Base-by-base conservation (phyloP, 352 stramenopile species). In the Elongisporangium undulatum region DNA sequence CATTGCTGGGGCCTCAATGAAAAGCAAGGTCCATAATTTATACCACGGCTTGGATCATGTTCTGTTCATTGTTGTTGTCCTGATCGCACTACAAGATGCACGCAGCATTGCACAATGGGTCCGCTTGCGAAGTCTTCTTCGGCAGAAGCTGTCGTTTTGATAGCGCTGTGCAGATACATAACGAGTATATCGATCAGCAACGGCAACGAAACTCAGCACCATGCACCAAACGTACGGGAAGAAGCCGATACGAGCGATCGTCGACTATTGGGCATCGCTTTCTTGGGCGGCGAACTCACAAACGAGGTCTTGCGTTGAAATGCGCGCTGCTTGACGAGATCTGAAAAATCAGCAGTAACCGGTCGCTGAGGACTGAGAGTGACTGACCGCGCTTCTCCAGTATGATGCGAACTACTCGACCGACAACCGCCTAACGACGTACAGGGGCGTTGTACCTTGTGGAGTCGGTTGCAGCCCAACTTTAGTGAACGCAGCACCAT, bases 271-370 rank as follows among this genome's bases (percentile, higher is more conserved):
- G 10, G 13, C 34, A 45, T 66, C 22, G 52, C 41, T 68, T 71
- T 78, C 53, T 69, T 75, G 3, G 61, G 50, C n/a, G 68, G 52
- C 0, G 64, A 67, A 12, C 51, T 55, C 19, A 69, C 56, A 13
- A 72, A 50, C 39, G 74, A 79, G 2, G 67, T 61, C 29, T 87
- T 88, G 41, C 72, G 65, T 39, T 84, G 71, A 55, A 87, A 87
- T 13, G 80, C 80, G 9, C 80, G 77, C 64, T 90, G 77, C 60
- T 84, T 87, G 4, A 75, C 64, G 12, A 90, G 69, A 8, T 78
- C 76, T 12, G 58, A 71, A 38, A 87, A 77, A 10, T 73, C 61
- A 15, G 34, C 34, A 45, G 34, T 45, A 15, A 45, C 34, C 9
- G 34, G 34, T 4, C 34, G 34, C 12, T 45, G 34, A 12, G 34